phyloP scores from a whole-genome alignment of 495 filamentous ascomycete genomes.

The Aspergillus ellipticus region DNA sequence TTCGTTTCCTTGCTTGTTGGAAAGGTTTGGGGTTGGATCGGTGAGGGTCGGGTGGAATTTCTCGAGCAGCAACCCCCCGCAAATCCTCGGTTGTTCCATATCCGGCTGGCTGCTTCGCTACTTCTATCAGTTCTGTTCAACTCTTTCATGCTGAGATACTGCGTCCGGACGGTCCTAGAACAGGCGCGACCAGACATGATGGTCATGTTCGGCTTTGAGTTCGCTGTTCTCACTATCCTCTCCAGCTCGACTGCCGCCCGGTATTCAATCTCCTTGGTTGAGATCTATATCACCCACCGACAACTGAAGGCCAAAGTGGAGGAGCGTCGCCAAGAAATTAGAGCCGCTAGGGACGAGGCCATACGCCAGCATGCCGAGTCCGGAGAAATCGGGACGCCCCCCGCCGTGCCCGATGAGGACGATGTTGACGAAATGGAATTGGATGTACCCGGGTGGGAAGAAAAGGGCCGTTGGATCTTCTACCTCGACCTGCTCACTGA shows the following conservation, averaged over 20 bases:
- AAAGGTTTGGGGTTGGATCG: conserved; percentile 98
- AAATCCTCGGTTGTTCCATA: conserved; percentile 86
- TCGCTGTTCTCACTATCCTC: conserved; percentile 76
- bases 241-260: conserved; percentile 74
- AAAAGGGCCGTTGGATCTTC: conserved; percentile 91
- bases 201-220: conserved; percentile 99
- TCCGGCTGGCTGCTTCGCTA: conserved; percentile 73
- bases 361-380: conserved; percentile 39
- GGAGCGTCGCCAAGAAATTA: conserved; percentile 62
- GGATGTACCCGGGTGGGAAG: conserved; percentile 94
- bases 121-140: conserved; percentile 73
- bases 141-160: conserved; percentile 71
- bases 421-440: conserved; percentile 90
- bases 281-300: conserved; percentile 66
- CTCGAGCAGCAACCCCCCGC: conserved; percentile 92
- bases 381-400: conserved; percentile 25
- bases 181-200: conserved; percentile 94
- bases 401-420: conserved; percentile 58
- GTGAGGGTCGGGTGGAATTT: conserved; percentile 88
- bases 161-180: conserved; percentile 73
- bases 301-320: conserved; percentile 64
- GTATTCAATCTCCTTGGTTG: conserved; percentile 75
- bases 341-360: conserved; percentile 55
- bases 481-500: conserved; percentile 86
- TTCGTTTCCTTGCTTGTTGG: conserved; percentile 87